Percentiles rank a stretch among this genome's conserved stretches.
phyloP scores from a whole-genome alignment of 202 grass and related monocot genomes.

The Digitaria exilis region DNA sequence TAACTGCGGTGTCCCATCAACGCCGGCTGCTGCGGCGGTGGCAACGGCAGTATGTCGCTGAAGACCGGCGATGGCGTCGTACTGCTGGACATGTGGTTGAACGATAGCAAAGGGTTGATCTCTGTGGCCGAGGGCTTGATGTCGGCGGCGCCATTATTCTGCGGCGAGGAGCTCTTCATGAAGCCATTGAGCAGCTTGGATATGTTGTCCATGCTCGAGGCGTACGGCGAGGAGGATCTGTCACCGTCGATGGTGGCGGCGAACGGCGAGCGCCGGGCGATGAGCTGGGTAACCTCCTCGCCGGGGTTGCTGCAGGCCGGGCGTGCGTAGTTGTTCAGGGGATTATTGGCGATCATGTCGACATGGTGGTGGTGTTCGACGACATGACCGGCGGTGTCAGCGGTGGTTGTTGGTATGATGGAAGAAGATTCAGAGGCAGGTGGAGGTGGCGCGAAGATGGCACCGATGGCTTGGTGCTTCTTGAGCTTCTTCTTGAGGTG shows the following conservation, averaged over 20 bases:
- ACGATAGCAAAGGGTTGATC: constrained; percentile 48
- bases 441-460: too few species aligned
- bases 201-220: constrained; percentile 89
- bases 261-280: constrained; percentile 34
- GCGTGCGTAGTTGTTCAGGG: not conserved
- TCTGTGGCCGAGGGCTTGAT: constrained; percentile 18
- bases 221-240: constrained; percentile 55
- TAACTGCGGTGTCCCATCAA: constrained; percentile 13
- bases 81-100: constrained; percentile 38
- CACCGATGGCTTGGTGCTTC: too few species aligned
- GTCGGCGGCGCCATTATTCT: not conserved
- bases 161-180: constrained; percentile 53
- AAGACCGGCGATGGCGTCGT: constrained; percentile 18
- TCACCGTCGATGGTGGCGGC: constrained; percentile 1
- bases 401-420: not conserved
- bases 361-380: too few species aligned
- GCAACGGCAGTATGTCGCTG: constrained; percentile 13
- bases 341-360: too few species aligned
- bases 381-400: not conserved
- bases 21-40: constrained; percentile 7
- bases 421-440: not conserved
- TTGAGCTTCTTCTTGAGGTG: too few species aligned
- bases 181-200: constrained; percentile 75
- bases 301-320: not conserved
- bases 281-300: constrained; percentile 35